Base-by-base conservation (phyloP, 2,329 filamentous ascomycete genomes). In the Akanthomyces muscarius region DNA sequence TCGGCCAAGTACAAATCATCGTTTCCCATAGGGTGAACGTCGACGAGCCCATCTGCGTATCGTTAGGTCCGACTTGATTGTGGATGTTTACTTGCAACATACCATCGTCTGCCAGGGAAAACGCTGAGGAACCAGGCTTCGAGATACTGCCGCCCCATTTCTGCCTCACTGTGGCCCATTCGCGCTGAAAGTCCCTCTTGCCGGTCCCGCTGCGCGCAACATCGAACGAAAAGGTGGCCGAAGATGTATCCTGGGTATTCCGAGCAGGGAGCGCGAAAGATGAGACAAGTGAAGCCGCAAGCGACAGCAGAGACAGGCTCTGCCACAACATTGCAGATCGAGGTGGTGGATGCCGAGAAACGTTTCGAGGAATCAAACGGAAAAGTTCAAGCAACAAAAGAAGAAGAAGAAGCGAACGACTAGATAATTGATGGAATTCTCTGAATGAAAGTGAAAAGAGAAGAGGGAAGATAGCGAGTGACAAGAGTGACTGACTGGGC, bases 1-100 rank as follows among this genome's bases (percentile, higher is more conserved):
- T 81, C 75, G 36, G 77, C 74, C 30, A 80, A 70, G 71, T 76
- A 82, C 60, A 78, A 72, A 60, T 78, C 69, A 65, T 82, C 80
- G 23, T 71, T 75, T 23, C 74, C 71, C 28, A 79, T 68, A 1
- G 78, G 73, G 51, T 71, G 65, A 4, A 78, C 74, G 21, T 73
- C 69, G 14, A 75, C 70, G 5, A 67, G 65, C 5, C 73, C 71
- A 64, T 73, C 75, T 76, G 23, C 3, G n/a, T 41, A 10, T 66
- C 33, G n/a, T 62, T 33, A 52, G 47, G 10, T 28, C n/a, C 2
- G 33, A 21, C 11, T 8, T n/a, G 2, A 4, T n/a, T 23, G 6
- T 3, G 18, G 2, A 57, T 21, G 18, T 1, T 7, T 3, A 14
- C 1, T 23, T 23, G 13, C 3, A 30, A 25, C 67, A 53, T 59